Percentiles rank a stretch among this genome's conserved stretches.
phyloP scores from a whole-genome alignment of 805 yeast species.

The Cyberlindnera nakhonratchasimensis region DNA sequence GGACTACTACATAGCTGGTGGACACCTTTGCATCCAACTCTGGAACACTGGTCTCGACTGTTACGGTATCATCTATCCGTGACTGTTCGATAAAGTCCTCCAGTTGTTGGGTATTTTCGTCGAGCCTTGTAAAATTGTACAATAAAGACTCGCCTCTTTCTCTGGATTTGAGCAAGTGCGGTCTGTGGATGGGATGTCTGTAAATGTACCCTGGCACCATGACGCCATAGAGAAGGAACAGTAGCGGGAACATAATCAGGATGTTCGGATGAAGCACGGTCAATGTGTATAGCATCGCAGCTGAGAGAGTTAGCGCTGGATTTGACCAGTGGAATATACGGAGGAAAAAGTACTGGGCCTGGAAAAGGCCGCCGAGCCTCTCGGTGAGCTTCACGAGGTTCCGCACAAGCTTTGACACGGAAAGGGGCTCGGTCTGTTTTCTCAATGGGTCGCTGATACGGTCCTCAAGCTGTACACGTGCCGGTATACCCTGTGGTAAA shows the following conservation, averaged over 20 bases:
- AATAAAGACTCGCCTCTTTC: conserved; percentile 53
- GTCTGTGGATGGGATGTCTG: conserved; percentile 59
- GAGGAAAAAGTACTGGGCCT: conserved; percentile 56
- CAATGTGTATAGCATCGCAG: conserved; percentile 57
- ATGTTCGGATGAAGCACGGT: conserved; percentile 71
- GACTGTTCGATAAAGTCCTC: conserved; percentile 13
- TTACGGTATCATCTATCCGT: conserved; percentile 9
- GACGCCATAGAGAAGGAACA: conserved; percentile 50
- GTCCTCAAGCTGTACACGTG: conserved; percentile 39
- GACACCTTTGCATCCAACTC: conserved; percentile 26
- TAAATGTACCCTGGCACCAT: conserved; percentile 68
- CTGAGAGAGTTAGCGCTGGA: conserved; percentile 65
- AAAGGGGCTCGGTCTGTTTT: conserved; percentile 46
- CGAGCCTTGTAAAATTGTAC: conserved; percentile 35
- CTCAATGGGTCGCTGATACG: conserved; percentile 45
- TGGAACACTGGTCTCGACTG: conserved; percentile 17
- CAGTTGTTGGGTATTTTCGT: conserved; percentile 31
- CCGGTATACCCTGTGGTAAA: conserved; percentile 47
- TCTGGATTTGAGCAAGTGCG: conserved; percentile 41
- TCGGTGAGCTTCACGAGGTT: conserved; percentile 56
- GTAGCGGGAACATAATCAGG: conserved; percentile 58
- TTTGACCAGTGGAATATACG: conserved; percentile 70
- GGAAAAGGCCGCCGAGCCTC: conserved; percentile 54
- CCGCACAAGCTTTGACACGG: conserved; percentile 50
- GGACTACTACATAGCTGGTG: conserved; percentile 22